These are phyloP conservation scores for Phlegmacium glaucopus DNA, from an alignment of 768 basidiomycete genomes.

Conservation along the genomic window DNA sequence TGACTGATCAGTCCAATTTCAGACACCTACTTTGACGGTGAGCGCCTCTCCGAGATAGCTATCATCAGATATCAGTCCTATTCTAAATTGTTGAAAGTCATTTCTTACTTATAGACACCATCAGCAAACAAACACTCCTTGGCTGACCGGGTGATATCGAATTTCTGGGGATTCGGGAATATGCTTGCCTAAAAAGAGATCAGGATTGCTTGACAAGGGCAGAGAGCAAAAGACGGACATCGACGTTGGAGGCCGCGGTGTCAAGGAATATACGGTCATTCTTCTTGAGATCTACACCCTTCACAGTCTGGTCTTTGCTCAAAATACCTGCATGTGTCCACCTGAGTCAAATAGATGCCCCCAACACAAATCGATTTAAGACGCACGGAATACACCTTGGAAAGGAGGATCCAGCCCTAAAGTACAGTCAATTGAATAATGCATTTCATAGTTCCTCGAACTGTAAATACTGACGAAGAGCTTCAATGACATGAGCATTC, in stretches of 20 bases:
- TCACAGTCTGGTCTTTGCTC: constrained; percentile 40
- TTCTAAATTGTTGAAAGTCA: background rate
- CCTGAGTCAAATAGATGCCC: constrained; percentile 10
- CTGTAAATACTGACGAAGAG: constrained; percentile 50
- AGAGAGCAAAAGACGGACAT: constrained; percentile 38
- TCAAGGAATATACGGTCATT: constrained; percentile 62
- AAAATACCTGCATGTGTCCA: constrained; percentile 35
- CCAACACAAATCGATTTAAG: background rate
- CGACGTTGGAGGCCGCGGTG: constrained; percentile 49
- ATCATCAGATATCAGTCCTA: background rate
- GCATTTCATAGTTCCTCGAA: background rate
- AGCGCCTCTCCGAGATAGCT: constrained; percentile 46
- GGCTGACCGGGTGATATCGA: constrained; percentile 43
- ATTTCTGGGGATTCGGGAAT: constrained; percentile 44
- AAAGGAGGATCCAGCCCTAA: constrained; percentile 73
- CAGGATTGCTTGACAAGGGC: background rate
- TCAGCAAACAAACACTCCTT: constrained; percentile 48
- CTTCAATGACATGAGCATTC: constrained; percentile 61
- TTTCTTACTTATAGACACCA: constrained; percentile 37
- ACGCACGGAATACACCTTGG: constrained; percentile 63
- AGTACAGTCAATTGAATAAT: constrained; percentile 1
- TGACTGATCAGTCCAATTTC: background rate
- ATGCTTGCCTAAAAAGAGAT: constrained; percentile 37
- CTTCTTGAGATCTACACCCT: constrained; percentile 38
- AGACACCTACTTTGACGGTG: constrained; percentile 44